Base-by-base conservation (phyloP, 306 rosid genomes). In the Cucurbita maxima region DNA sequence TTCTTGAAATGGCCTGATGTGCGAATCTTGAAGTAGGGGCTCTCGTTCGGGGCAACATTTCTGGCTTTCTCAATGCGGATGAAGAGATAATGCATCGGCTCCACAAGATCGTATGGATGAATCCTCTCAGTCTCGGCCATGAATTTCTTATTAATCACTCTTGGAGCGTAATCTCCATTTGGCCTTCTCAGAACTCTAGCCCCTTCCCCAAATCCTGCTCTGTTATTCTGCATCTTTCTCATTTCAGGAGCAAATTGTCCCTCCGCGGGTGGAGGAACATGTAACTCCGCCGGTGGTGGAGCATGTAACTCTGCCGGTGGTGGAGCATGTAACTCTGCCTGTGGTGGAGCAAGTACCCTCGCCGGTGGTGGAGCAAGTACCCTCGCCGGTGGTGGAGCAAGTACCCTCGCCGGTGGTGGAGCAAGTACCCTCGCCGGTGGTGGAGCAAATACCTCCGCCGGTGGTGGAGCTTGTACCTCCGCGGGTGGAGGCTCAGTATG, bases 1-100 rank as follows among this genome's bases (percentile, higher is more conserved):
- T 82, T 86, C 38, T 44, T 22, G 8, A 16, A 44, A 57, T 89
- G 87, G 74, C 57, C 80, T 0, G 95, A 76, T 0, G 89, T 70
- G 20, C 87, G 75, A 69, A 94, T 81, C 83, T 79, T 81, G 45
- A 94, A 91, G 62, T 81, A 86, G 1, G 95, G 95, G 43, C 75
- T 75, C 55, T 84, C 88, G 50, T 63, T 82, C 7, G 82, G 84
- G 25, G 84, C 76, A 36, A 94, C 57, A 3, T 87, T 89, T 7
- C 96, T 89, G 13, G 92, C 99, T 71, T 94, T 94, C 18, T 89
- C 86, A 50, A 94, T 87, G 77, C 82, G 81, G 43, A 86, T 87
- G 78, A 79, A 94, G 72, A 94, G 77, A 50, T 91, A 94, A 79
- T 83, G 92, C 97, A 94, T 94, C 47, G 97, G 96, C 68, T 94